Base-by-base conservation (phyloP, 163 green algal species). In the Scenedesmus sp. region DNA sequence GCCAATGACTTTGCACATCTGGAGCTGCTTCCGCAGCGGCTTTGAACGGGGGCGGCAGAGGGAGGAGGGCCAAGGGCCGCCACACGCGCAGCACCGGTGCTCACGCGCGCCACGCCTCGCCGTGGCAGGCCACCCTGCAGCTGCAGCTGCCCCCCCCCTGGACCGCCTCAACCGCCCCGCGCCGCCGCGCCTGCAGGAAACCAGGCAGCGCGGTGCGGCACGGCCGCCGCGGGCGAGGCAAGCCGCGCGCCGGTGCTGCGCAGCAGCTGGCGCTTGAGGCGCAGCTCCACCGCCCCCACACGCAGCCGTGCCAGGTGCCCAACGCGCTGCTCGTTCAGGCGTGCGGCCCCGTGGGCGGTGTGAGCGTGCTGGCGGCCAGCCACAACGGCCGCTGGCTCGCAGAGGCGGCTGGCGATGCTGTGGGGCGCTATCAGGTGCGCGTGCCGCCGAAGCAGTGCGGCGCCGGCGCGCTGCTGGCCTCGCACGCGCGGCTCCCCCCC, bases 11-110 rank as follows among this genome's bases (percentile, higher is more conserved):
- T n/a, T n/a, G n/a, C n/a, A n/a, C n/a, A n/a, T n/a, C n/a, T n/a
- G n/a, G n/a, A n/a, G n/a, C n/a, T n/a, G 75, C 22, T 82, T 77
- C 13, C 64, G 75, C 54, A 82, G 64, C 22, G 75, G 75, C 53
- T 82, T 82, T 77, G 75, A 82, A 26, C 29, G 42, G 20, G 75
- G 70, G 2, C 10, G 36, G 58, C 13, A 10, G 6, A 10, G 7
- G 6, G 39, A 10, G 39, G 6, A 10, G 7, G 6, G 39, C 39
- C 39, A 15, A 10, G 39, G 10, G 39, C 10, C 10, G 39, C 39
- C 17, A 13, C 51, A 28, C 7, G 51, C 51, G 6, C n/a, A 28
- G 51, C 51, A 33, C 9, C 22, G 11, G 6, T 60, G 5, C 7
- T 13, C 51, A 60, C n/a, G 51, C 17, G 51, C 11, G 9, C 5